Base-by-base conservation (phyloP, 2,329 filamentous ascomycete species). In the Neofusicoccum sp. region DNA sequence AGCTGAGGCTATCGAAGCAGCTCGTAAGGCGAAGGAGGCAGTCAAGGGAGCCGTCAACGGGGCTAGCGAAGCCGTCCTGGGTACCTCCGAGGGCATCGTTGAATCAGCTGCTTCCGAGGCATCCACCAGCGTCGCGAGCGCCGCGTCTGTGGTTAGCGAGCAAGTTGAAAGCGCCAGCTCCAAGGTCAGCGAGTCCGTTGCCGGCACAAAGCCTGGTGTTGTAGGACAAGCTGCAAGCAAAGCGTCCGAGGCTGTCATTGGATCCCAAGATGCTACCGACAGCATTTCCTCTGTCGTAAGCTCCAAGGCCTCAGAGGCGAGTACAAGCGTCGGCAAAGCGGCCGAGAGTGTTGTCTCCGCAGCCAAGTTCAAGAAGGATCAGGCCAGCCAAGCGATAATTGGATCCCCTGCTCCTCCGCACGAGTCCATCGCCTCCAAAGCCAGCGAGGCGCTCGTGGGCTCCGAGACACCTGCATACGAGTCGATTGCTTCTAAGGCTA, bases 1-100 rank as follows among this genome's bases (percentile, higher is more conserved):
- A 54, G 77, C 82, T 8, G 83, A 84, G 20, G 85, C 76, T 3
- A 75, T 75, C 60, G 78, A 78, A 45, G 76, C 73, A 53, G 78
- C 76, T 40, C 71, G 80, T 47, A 70, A 78, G 58, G 72, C 76
- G n/a, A 68, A 72, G 16, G 68, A 75, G 12, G 73, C 73, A 41
- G 71, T 75, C 26, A 66, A 49, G 28, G 36, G 34, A 14, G 64
- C 65, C 38, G 61, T 61, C 20, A 65, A 58, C 30, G 64, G 61
- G 26, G 66, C 62, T 3, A 67, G 67, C 43, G 64, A 71, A 49
- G 70, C 69, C 16, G 61, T 71, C 14, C 53, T 64, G 7, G 71
- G 69, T 20, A 68, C 69, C 36, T 69, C 69, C 49, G 71, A 73
- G 58, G 74, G 71, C 20, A 68, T 67, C 20, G 66, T 72, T 5